Evolutionary conservation across 805 yeast genomes (phyloP), one percentile per base, ranked within the genome.

Genomic region (Wickerhamomyces bisporus): DNA sequence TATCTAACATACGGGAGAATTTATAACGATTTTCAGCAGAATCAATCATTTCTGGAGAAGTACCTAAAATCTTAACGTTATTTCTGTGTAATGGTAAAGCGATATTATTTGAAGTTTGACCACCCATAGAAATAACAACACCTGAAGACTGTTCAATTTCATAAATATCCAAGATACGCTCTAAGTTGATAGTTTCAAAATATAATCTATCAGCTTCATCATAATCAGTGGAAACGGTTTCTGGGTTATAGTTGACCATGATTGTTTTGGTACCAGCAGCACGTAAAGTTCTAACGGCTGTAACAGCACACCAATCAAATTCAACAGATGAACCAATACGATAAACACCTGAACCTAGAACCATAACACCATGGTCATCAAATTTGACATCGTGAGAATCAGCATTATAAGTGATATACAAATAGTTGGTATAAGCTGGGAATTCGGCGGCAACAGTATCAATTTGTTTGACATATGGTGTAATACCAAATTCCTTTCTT

Each of bases 391-490:
- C 98, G 50, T 84, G 81, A 26, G 83, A 66, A 50, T 85, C 88
- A 34, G 96, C 98, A 58, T 86, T 89, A 70, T 93, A 91, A 27
- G 98, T 93, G 65, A 86, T 77, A 71, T 93, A 91, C 64, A 91
- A 71, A 67, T 91, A 91, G 71, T 91, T 91, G 53, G 98, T 91
- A 68, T 63, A 75, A 34, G 97, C 96, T 36, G 98, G 98, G 78
- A 91, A 93, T 67, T 91, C 98, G 36, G 98, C 98, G 36, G 98
- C 98, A 50, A 91, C 95, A 21, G 98, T 91, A 71, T 91, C 98
- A 57, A 91, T 93, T 65, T 89, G 96, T 65, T 91, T 91, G 45
- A 88, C 97, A 60, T 84, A 86, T 50, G 98, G 98, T 43, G 80
- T 68, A 48, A 91, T 77, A 39, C 94, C 95, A 40, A 77, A 78